Evolutionary conservation across 192 early-diverging fungal species (phyloP), one percentile per base, ranked within the genome.

Genomic region (Thoreauomyces humboldtii): DNA sequence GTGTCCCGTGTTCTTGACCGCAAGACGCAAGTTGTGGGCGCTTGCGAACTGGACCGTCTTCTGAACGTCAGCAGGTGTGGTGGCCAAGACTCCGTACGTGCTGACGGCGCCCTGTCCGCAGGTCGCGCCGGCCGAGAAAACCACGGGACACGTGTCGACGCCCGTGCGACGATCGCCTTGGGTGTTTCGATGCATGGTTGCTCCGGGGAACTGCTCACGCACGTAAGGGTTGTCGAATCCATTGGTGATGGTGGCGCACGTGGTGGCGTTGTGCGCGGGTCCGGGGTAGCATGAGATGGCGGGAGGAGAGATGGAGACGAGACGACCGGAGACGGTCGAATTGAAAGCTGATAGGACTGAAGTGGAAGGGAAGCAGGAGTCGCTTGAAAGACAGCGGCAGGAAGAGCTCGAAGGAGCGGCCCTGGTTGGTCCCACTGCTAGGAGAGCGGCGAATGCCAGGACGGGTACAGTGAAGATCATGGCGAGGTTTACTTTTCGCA

Each of bases 1-100:
- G 46, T 85, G 82, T 0, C 83, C 83, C 7, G 83, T 78, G 51
- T 82, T 82, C 58, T 84, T 83, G 42, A 85, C 69, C 29, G 65
- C 82, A 9, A 85, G 67, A 5, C 74, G 69, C 37, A 85, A 54
- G 19, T 79, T 72, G 38, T 83, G 41, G 19, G 69, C 9, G 9
- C 19, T 29, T 37, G 67, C 67, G 37, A 69, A 63, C 43, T 50
- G 11, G 47, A 50, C 47, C 15, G 47, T 24, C 12, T 9, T 24
- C 25, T 50, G 9, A 24, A 50, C 22, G 47, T 50, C 12, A 7
- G 9, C 22, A 17, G 7, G 7, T 9, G 47, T 50, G 12, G 7
- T 9, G 22, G 47, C 47, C 7, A 19, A 12, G 47, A 50, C 22
- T 7, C 47, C 47, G 22, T 19, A 7, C 12, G 25, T 24, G 22